Evolutionary conservation across 768 basidiomycete species (phyloP), one percentile per base, ranked within the genome.

Genomic region (Mycena rebaudengoi): DNA sequence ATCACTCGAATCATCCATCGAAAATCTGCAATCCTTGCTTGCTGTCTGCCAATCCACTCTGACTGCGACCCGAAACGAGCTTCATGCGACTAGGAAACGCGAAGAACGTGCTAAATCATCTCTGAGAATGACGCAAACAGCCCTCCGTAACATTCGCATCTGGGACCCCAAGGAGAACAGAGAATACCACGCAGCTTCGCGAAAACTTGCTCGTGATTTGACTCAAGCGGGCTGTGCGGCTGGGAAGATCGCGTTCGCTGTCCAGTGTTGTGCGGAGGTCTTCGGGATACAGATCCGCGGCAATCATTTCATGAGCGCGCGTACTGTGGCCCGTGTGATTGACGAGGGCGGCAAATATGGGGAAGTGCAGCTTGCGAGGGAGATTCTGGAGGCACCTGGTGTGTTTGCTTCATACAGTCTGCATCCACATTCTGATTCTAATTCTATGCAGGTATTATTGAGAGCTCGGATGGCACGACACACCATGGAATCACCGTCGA

Each of bases 401-500:
- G n/a, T 8, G 23, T 43, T 18, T 7, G 7, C 18, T 43, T 43
- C n/a, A 18, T 7, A 18, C 6, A n/a, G 7, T 7, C 7, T 7
- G 18, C 10, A 18, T 6, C n/a, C 23, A n/a, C 40, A n/a, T n/a
- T 18, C 18, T 10, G n/a, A 10, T 8, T n/a, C 40, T 43, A 10
- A 8, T 10, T n/a, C n/a, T n/a, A n/a, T n/a, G n/a, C n/a, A 48
- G 45, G 45, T 10, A 25, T 48, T 26, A 26, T 25, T 16, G 59
- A 68, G 25, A 67, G 66, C 32, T 62, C 64, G 41, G 67, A 74
- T 40, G 71, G 73, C 23, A 74, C 73, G 21, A 61, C 72, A 16
- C 58, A 71, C 49, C 61, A 67, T 46, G 66, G 66, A 49, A 55
- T 68, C 12, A 65, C 62, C n/a, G n/a, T n/a, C n/a, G n/a, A n/a